Evolutionary conservation across 805 yeast genomes (phyloP), one percentile per base, ranked within the genome.

Genomic region (Starmerella sirachaensis): DNA sequence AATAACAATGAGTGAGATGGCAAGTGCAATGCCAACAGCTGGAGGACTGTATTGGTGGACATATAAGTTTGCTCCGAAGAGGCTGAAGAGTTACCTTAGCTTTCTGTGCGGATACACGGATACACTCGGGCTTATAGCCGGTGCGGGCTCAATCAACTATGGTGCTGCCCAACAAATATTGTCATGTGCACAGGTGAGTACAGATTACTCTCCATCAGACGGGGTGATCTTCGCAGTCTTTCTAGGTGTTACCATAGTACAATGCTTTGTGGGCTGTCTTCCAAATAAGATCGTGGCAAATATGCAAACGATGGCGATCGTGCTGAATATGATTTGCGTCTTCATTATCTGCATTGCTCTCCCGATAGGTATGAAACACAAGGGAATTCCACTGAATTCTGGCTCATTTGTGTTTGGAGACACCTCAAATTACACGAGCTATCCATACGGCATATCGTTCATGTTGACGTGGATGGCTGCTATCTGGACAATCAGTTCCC

Each of bases 11-110:
- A 66, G 81, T 2, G 78, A 76, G 48, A 57, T 76, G 49, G 81
- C 78, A 1, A 68, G 76, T 19, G 70, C 83, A 2, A 69, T 75
- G 48, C 86, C 88, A 24, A 78, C 86, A 0, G 72, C 80, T 18
- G 86, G 86, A 37, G 86, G 86, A 7, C 61, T 78, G 27, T 78
- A 76, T 52, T 74, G 71, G 57, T 74, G 79, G 76, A 72, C 81
- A 2, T 72, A 66, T 55, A 67, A 74, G 51, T 78, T 72, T 53
- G 72, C 85, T 18, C 84, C 83, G 2, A 68, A 65, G 37, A 14
- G 29, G 13, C 37, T 42, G 40, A 48, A 53, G 9, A 68, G 69
- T 17, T 72, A 76, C 0, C 56, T 75, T 24, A 70, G 78, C 33
- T 78, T 69, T 49, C 52, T 78, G 27, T 74, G 78, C 43, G 86